A percentile compares a stretch with the other conserved stretches of the same genome.
phyloP scores from a whole-genome alignment of 2,329 filamentous ascomycete genomes.

The Arthrocladium fulminans region DNA sequence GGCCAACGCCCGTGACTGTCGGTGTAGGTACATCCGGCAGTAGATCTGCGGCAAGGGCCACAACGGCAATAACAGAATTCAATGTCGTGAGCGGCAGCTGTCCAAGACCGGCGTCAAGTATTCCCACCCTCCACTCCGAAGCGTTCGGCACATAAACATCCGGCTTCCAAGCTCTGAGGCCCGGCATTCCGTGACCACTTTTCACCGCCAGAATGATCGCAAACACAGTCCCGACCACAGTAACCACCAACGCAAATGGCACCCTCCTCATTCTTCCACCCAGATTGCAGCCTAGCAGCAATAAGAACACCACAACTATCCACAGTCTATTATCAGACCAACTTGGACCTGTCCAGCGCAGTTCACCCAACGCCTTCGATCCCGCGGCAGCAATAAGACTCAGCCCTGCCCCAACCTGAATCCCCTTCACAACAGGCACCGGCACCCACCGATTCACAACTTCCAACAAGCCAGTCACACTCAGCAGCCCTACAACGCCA shows the following conservation, averaged over 20 bases:
- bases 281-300: constrained; percentile 59
- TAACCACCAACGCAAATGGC: constrained; percentile 70
- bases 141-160: constrained; percentile 38
- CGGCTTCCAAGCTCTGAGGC: constrained; percentile 54
- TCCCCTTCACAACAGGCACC: constrained; percentile 83
- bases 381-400: constrained; percentile 74
- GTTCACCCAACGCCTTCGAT: constrained; percentile 54
- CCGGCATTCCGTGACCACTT: constrained; percentile 31
- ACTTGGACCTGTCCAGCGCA: constrained; percentile 58
- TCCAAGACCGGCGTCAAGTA: constrained; percentile 62
- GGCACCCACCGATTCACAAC: constrained; percentile 69
- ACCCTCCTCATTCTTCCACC: constrained; percentile 44
- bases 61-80: constrained; percentile 85
- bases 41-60: constrained; percentile 67
- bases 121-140: constrained; percentile 44
- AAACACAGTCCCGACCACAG: constrained; percentile 58
- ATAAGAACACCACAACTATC: constrained; percentile 63
- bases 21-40: constrained; percentile 61
- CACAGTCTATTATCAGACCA: constrained; percentile 71
- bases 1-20: constrained; percentile 64
- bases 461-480: constrained; percentile 65
- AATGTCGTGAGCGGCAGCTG: constrained; percentile 86
- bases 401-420: constrained; percentile 85
- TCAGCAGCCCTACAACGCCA: constrained; percentile 63
- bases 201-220: constrained; percentile 39